phyloP scores from a whole-genome alignment of 306 rosid species.

The Senna siamea region DNA sequence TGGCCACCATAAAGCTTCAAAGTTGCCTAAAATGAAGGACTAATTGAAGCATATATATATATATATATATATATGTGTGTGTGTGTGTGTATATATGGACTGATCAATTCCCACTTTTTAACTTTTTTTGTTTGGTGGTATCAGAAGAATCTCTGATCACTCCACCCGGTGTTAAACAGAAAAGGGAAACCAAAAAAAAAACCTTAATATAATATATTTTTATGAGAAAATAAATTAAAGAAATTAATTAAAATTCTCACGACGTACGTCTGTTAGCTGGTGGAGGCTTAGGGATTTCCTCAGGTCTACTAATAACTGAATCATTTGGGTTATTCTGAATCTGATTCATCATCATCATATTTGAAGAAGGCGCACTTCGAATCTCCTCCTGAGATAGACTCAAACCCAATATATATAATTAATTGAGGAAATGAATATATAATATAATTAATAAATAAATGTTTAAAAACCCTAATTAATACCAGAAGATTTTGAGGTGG shows the following conservation, averaged over 20 bases:
- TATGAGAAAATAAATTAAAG: neutral
- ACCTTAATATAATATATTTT: too few relatives aligned
- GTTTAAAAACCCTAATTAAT: slow-evolving; percentile 25
- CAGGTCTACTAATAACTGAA: slow-evolving; percentile 49
- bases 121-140: slow-evolving; percentile 31
- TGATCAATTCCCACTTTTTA: slow-evolving; percentile 30
- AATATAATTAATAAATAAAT: too few relatives aligned
- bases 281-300: slow-evolving; percentile 81
- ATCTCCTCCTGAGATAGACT: slow-evolving; percentile 87
- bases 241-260: slow-evolving; percentile 40
- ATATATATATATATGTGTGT: too few relatives aligned
- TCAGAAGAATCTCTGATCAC: slow-evolving; percentile 46
- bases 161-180: slow-evolving; percentile 1
- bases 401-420: too few relatives aligned
- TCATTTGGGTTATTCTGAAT: slow-evolving; percentile 56
- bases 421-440: too few relatives aligned
- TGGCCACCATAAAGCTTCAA: slow-evolving; percentile 39
- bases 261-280: slow-evolving; percentile 63
- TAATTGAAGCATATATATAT: slow-evolving; percentile 9
- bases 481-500: slow-evolving; percentile 80
- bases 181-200: slow-evolving; percentile 10
- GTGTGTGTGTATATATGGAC: neutral
- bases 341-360: slow-evolving; percentile 61
- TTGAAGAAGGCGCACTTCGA: slow-evolving; percentile 65
- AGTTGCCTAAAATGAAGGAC: slow-evolving; percentile 31